These are phyloP conservation scores for Rhytidhysteron rufulum DNA, from an alignment of 2,329 filamentous ascomycete genomes.

Conservation along the genomic window DNA sequence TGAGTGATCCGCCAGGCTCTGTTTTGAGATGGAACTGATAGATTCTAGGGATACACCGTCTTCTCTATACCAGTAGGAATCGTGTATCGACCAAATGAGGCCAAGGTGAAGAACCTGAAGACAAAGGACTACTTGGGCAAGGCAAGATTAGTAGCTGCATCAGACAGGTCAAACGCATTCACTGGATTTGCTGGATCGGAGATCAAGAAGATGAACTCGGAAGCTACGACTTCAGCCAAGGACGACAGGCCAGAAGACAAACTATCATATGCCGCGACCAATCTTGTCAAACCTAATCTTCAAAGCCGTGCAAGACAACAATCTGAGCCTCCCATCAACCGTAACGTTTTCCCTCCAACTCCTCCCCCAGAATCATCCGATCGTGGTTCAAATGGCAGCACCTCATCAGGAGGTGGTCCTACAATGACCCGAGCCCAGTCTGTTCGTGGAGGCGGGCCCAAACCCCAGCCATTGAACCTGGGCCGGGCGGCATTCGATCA, in stretches of 20 bases:
- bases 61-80: conserved; percentile 97
- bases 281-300: conserved; percentile 84
- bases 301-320: conserved; percentile 73
- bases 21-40: conserved; percentile 22
- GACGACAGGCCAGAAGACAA: conserved; percentile 81
- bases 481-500: conserved; percentile 48
- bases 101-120: conserved; percentile 97
- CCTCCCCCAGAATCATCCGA: conserved; percentile 88
- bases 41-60: conserved; percentile 83
- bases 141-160: conserved; percentile 85
- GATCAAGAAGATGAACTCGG: conserved; percentile 62
- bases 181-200: conserved; percentile 78
- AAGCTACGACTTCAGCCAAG: conserved; percentile 46
- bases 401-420: conserved; percentile 19
- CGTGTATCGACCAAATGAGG: conserved; percentile 91
- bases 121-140: conserved; percentile 97
- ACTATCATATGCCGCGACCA: conserved; percentile 87
- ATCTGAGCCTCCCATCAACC: conserved; percentile 73
- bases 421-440: conserved; percentile 47
- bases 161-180: conserved; percentile 74
- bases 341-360: conserved; percentile 94
- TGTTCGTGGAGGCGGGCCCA: conserved; percentile 45
- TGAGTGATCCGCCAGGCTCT: conserved; percentile 37
- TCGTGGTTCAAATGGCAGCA: conserved; percentile 23
- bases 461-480: conserved; percentile 47